Percentiles rank a stretch among this genome's conserved stretches.
Conservation (phyloP, 352 stramenopile genomes). For the Phytophthora cryptogea region DNA sequence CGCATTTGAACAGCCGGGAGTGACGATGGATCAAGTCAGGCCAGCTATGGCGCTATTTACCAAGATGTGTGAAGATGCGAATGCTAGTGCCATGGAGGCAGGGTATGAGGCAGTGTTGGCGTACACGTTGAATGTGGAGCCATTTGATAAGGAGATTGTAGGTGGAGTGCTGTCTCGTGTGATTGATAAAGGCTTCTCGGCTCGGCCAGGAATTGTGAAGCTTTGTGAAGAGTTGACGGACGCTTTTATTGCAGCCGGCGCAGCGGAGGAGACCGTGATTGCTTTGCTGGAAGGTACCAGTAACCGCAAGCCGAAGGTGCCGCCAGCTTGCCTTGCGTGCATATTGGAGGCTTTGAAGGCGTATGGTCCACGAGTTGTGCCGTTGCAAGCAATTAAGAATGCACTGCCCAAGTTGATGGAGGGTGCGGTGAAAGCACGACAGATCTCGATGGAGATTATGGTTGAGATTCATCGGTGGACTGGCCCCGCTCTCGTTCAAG, state of each 20-base stretch:
- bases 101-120: constrained; percentile 74
- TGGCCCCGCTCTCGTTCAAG: constrained; percentile 71
- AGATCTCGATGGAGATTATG: constrained; percentile 77
- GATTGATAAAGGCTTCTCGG: constrained; percentile 85
- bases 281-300: constrained; percentile 84
- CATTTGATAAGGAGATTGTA: constrained; percentile 77
- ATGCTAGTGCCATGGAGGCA: constrained; percentile 82
- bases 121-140: constrained; percentile 65
- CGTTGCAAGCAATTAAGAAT: constrained; percentile 70
- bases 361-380: constrained; percentile 78
- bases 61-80: constrained; percentile 86
- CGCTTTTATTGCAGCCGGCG: constrained; percentile 75
- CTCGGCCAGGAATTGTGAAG: constrained; percentile 76
- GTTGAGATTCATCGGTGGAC: constrained; percentile 86
- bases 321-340: constrained; percentile 66
- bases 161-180: constrained; percentile 72
- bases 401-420: constrained; percentile 75
- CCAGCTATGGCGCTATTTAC: constrained; percentile 63
- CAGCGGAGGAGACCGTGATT: constrained; percentile 72
- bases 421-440: constrained; percentile 83
- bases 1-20: constrained; percentile 54
- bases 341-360: constrained; percentile 77
- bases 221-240: constrained; percentile 78
- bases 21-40: constrained; percentile 48
- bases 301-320: constrained; percentile 89